phyloP scores from a whole-genome alignment of 371 early-diverging fungal genomes.

The Mucor indicus region DNA sequence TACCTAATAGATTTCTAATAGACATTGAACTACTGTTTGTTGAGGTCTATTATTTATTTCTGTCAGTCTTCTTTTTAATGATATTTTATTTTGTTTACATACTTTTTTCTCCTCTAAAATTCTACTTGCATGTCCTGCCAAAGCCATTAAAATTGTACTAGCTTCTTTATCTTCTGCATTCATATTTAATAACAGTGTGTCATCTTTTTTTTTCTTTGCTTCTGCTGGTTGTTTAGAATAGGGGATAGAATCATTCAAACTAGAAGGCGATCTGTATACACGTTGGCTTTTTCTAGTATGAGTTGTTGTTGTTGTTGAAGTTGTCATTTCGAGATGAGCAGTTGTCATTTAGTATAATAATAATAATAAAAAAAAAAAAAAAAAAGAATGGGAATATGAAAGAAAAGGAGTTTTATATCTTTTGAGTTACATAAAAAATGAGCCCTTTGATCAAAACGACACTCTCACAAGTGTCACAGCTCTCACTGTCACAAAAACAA shows the following conservation, averaged over 20 bases:
- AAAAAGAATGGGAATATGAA: background rate
- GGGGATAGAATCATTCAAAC: conserved; percentile 2
- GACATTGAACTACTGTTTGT: conserved; percentile 17
- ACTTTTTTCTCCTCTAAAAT: too few species aligned
- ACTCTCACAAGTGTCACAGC: background rate
- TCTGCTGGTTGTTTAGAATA: background rate
- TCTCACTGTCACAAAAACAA: too few species aligned
- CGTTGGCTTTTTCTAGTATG: conserved; percentile 11
- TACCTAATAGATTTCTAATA: conserved; percentile 18
- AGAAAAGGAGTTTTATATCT: background rate
- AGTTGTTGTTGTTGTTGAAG: background rate
- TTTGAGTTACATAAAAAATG: background rate
- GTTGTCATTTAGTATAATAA: background rate
- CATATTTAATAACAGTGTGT: conserved; percentile 5
- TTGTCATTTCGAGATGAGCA: background rate
- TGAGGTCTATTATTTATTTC: background rate
- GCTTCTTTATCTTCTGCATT: conserved; percentile 24
- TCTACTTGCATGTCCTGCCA: conserved; percentile 8
- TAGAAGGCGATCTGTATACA: conserved; percentile 12
- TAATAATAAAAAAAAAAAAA: background rate
- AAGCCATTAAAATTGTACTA: conserved; percentile 20
- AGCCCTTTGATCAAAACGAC: background rate
- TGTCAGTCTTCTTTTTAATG: background rate
- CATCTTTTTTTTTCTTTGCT: background rate
- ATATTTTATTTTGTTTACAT: too few species aligned